Evolutionary conservation across 2,329 filamentous ascomycete species (phyloP).

Genomic region (Didymella pomorum): DNA sequence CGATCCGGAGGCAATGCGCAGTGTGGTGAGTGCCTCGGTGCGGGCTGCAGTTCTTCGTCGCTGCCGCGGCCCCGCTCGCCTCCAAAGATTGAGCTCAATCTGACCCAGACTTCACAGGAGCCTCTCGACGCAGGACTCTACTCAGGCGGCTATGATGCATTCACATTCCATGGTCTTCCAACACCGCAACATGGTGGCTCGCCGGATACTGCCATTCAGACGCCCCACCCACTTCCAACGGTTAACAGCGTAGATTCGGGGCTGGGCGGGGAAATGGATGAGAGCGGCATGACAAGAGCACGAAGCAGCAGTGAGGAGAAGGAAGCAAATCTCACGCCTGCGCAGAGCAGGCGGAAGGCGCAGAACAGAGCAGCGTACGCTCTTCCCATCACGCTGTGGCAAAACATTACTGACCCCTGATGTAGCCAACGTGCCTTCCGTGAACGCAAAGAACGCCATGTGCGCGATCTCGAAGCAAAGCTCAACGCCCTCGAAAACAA

Average conservation of each 20-base stretch:
- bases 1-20: constrained; percentile 49
- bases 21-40: constrained; percentile 41
- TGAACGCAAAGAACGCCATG: constrained; percentile 92
- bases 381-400: constrained; percentile 3
- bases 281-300: constrained; percentile 41
- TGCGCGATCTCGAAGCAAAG: constrained; percentile 90
- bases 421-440: constrained; percentile 93
- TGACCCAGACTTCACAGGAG: constrained; percentile 48
- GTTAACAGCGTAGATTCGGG: constrained; percentile 56
- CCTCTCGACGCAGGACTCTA: constrained; percentile 54
- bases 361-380: constrained; percentile 77
- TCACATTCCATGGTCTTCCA: constrained; percentile 38
- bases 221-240: constrained; percentile 34
- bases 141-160: constrained; percentile 41
- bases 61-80: constrained; percentile 21
- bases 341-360: constrained; percentile 68
- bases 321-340: constrained; percentile 54
- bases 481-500: constrained; percentile 78
- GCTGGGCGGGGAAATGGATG: constrained; percentile 51
- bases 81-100: constrained; percentile 22
- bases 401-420: constrained; percentile 13
- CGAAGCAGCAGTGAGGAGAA: constrained; percentile 59
- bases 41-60: background rate
- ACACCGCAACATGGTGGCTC: constrained; percentile 42
- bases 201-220: constrained; percentile 39